These are phyloP conservation scores for Ganoderma resinaceum DNA, from an alignment of 1,284 basidiomycete species.

Conservation along the genomic window DNA sequence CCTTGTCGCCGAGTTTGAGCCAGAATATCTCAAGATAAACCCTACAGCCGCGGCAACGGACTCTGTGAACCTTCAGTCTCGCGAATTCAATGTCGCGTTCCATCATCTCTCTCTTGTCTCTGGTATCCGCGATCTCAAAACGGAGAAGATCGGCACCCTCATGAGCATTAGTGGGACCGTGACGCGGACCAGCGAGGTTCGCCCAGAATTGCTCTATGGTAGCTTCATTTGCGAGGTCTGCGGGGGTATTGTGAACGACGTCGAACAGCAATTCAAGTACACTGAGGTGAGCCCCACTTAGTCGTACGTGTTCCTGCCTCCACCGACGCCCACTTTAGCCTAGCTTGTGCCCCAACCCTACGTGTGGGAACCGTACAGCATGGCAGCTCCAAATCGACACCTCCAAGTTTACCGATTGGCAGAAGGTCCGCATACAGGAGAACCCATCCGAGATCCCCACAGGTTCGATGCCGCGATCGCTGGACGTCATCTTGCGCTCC, in stretches of 20 bases:
- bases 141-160: slow-evolving; percentile 91
- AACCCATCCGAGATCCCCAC: slow-evolving; percentile 99
- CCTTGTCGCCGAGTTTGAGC: slow-evolving; percentile 87
- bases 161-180: slow-evolving; percentile 97
- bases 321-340: slow-evolving; percentile 60
- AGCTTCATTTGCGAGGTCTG: slow-evolving; percentile 95
- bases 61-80: slow-evolving; percentile 86
- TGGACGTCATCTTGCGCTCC: slow-evolving; percentile 95
- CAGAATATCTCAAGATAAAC: slow-evolving; percentile 94
- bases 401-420: slow-evolving; percentile 99
- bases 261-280: slow-evolving; percentile 99
- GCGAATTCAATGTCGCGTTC: slow-evolving; percentile 96
- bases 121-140: slow-evolving; percentile 95
- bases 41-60: slow-evolving; percentile 79
- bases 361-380: slow-evolving; percentile 88
- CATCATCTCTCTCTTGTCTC: slow-evolving; percentile 95
- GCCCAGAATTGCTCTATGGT: slow-evolving; percentile 93
- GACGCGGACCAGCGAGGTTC: slow-evolving; percentile 96
- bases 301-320: not conserved
- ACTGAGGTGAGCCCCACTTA: slow-evolving; percentile 76
- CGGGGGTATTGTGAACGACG: slow-evolving; percentile 86
- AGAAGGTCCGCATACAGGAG: slow-evolving; percentile 99
- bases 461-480: slow-evolving; percentile 95
- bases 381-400: slow-evolving; percentile 98
- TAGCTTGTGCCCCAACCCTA: slow-evolving; percentile 90